These are phyloP conservation scores for Pisolithus sp. DNA, from an alignment of 768 basidiomycete species.

Conservation along the genomic window DNA sequence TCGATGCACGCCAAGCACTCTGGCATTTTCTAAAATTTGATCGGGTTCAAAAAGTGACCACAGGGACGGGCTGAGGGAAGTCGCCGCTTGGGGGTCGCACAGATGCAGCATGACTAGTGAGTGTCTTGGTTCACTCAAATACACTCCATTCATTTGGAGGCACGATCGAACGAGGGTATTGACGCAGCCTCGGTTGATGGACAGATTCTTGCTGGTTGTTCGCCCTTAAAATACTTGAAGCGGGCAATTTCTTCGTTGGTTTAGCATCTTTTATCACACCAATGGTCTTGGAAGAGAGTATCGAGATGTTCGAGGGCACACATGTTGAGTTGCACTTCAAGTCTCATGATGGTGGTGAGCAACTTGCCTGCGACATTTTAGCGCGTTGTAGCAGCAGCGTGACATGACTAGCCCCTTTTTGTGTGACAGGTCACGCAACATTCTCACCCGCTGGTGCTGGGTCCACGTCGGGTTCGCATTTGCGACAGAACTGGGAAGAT, in stretches of 20 bases:
- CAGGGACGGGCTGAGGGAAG: too few relatives aligned
- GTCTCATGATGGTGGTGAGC: slow-evolving; percentile 7
- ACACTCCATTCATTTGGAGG: background rate
- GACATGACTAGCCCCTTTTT: slow-evolving; percentile 8
- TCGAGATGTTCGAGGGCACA: slow-evolving; percentile 6
- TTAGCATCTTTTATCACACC: slow-evolving; percentile 3
- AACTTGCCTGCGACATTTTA: slow-evolving; percentile 7
- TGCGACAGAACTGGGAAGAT: background rate
- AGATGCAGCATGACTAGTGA: slow-evolving; percentile 3
- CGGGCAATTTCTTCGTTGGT: background rate
- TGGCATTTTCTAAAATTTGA: too few relatives aligned
- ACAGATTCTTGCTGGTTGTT: background rate
- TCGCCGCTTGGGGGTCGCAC: background rate
- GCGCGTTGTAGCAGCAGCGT: background rate
- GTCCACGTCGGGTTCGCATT: background rate
- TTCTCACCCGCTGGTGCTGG: background rate
- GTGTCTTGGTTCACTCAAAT: slow-evolving; percentile 9
- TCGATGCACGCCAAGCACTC: too few relatives aligned
- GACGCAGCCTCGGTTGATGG: background rate
- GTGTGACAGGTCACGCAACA: background rate
- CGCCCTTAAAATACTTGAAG: background rate
- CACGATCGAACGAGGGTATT: background rate
- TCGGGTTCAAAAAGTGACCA: too few relatives aligned
- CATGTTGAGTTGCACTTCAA: slow-evolving; percentile 6
- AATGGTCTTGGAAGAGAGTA: slow-evolving; percentile 1